These are phyloP conservation scores for Phytophthora palmivora DNA, from an alignment of 352 stramenopile species.

Conservation along the genomic window DNA sequence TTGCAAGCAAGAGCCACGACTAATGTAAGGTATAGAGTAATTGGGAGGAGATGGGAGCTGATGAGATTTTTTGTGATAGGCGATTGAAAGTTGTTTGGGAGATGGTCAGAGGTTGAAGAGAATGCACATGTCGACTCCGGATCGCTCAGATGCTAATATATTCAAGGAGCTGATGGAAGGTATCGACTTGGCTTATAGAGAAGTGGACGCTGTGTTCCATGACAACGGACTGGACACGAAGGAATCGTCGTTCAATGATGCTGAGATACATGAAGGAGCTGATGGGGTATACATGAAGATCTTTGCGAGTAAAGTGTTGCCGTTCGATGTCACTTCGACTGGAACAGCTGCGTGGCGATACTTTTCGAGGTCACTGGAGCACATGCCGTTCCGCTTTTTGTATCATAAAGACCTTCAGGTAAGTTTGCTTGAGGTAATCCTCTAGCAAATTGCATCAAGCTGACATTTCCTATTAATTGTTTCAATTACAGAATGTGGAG, in stretches of 20 bases:
- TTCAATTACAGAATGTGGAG: slow-evolving; percentile 31
- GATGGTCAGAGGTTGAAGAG: slow-evolving; percentile 28
- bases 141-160: slow-evolving; percentile 39
- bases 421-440: slow-evolving; percentile 1
- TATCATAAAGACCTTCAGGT: slow-evolving; percentile 55
- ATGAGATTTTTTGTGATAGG: slow-evolving; percentile 24
- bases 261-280: slow-evolving; percentile 45
- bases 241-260: slow-evolving; percentile 47
- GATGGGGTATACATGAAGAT: slow-evolving; percentile 56
- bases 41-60: neutral
- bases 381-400: slow-evolving; percentile 50
- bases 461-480: slow-evolving; percentile 3
- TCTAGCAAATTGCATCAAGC: neutral
- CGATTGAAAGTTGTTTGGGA: slow-evolving; percentile 36
- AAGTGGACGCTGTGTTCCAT: slow-evolving; percentile 50
- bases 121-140: slow-evolving; percentile 33
- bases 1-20: slow-evolving; percentile 44
- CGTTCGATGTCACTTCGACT: slow-evolving; percentile 48
- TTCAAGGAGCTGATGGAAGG: slow-evolving; percentile 51
- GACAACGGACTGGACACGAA: slow-evolving; percentile 40
- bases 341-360: slow-evolving; percentile 55
- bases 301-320: slow-evolving; percentile 57
- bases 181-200: slow-evolving; percentile 45
- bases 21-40: slow-evolving; percentile 20
- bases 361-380: slow-evolving; percentile 52